Conservation (phyloP, 352 stramenopile species). For the Phytophthora pinifolia region DNA sequence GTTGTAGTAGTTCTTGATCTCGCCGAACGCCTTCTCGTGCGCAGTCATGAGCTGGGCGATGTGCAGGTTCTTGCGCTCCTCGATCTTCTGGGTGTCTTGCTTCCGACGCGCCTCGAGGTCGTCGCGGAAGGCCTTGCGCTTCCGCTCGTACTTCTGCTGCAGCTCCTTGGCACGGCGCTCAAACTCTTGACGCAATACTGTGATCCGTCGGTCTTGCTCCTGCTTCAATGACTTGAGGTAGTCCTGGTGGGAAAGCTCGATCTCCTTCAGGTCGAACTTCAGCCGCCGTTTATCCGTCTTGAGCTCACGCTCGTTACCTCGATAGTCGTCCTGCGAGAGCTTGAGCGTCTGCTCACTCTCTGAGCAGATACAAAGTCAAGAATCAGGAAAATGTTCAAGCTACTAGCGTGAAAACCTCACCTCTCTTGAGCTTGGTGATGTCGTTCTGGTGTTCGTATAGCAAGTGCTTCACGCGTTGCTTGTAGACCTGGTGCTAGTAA, state of each 20-base stretch:
- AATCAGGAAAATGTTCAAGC: not conserved
- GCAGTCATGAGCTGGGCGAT: slow-evolving; percentile 92
- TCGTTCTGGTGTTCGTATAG: slow-evolving; percentile 95
- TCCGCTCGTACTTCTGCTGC: slow-evolving; percentile 87
- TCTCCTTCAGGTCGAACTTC: slow-evolving; percentile 92
- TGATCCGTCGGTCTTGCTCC: slow-evolving; percentile 93
- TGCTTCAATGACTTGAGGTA: slow-evolving; percentile 93
- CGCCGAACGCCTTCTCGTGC: slow-evolving; percentile 93
- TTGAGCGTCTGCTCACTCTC: slow-evolving; percentile 90
- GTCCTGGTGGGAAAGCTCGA: slow-evolving; percentile 90
- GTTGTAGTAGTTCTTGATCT: slow-evolving; percentile 98
- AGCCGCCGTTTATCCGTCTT: slow-evolving; percentile 89
- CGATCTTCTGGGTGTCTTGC: slow-evolving; percentile 85
- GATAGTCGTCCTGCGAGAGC: slow-evolving; percentile 91
- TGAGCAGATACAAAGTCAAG: slow-evolving; percentile 2
- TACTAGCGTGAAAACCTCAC: slow-evolving; percentile 13
- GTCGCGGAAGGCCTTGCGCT: slow-evolving; percentile 81
- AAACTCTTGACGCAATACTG: slow-evolving; percentile 90
- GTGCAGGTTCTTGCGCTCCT: slow-evolving; percentile 92
- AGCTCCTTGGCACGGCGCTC: slow-evolving; percentile 90
- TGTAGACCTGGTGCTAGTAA: slow-evolving; percentile 77
- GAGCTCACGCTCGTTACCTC: slow-evolving; percentile 81
- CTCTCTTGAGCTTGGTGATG: slow-evolving; percentile 89
- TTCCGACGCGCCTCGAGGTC: slow-evolving; percentile 83
- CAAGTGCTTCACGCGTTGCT: slow-evolving; percentile 96